phyloP scores from a whole-genome alignment of 2,329 filamentous ascomycete species.

The Coniochaeta sp. region DNA sequence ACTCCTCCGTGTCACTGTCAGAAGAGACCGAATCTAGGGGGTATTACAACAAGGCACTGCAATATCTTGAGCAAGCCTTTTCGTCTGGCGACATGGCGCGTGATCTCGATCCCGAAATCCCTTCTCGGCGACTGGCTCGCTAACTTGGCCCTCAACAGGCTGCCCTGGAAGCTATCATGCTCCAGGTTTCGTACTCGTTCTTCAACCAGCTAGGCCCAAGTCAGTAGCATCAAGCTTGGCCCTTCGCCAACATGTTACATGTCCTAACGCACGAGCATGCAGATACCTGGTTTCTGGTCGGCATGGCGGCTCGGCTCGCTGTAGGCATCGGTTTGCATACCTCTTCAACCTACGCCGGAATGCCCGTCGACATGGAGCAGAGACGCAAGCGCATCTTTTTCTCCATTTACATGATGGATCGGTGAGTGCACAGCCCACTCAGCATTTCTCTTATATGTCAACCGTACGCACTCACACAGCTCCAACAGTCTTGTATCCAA shows the following conservation, averaged over 20 bases:
- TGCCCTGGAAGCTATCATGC: slow-evolving; percentile 34
- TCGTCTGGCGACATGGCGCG: slow-evolving; percentile 29
- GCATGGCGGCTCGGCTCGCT: slow-evolving; percentile 33
- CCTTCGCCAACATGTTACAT: neutral
- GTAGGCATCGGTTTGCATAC: slow-evolving; percentile 34
- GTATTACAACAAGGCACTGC: slow-evolving; percentile 35
- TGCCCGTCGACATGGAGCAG: slow-evolving; percentile 24
- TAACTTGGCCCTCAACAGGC: slow-evolving; percentile 15
- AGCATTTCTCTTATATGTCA: neutral
- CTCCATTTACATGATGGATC: slow-evolving; percentile 42
- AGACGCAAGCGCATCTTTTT: slow-evolving; percentile 35
- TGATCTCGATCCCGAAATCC: neutral
- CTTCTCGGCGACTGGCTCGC: neutral
- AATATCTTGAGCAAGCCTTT: slow-evolving; percentile 30
- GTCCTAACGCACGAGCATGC: neutral
- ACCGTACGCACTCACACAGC: neutral
- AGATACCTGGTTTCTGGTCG: slow-evolving; percentile 40
- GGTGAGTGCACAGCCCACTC: slow-evolving; percentile 12
- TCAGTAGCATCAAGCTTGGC: slow-evolving; percentile 13
- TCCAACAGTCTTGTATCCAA: slow-evolving; percentile 32
- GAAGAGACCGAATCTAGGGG: slow-evolving; percentile 33
- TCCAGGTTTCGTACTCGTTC: slow-evolving; percentile 40
- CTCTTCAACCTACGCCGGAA: slow-evolving; percentile 22
- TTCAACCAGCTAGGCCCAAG: slow-evolving; percentile 39
- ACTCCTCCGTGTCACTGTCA: slow-evolving; percentile 31